Base-by-base conservation (phyloP, 2,329 filamentous ascomycete species). In the Thermoascus crustaceus region DNA sequence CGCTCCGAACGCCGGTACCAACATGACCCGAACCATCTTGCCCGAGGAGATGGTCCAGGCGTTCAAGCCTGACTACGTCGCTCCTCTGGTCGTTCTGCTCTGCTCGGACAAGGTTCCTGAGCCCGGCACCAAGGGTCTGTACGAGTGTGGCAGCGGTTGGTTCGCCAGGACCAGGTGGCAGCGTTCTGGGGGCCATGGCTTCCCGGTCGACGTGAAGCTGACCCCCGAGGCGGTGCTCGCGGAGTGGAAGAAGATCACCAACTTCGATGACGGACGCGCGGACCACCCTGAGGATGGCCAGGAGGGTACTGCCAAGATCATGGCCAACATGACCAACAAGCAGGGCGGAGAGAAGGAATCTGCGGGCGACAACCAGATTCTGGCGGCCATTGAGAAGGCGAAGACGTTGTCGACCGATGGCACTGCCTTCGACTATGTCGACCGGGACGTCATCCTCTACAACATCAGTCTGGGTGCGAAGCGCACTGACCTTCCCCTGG, bases 11-110 rank as follows among this genome's bases (percentile, higher is more conserved):
- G 91, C 91, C 24, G 91, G 91, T 51, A 98, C 91, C 29, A 80
- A 82, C 58, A 91, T 98, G 85, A 98, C 91, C 37, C 77, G 80
- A 49, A 89, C 85, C 33, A 85, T 98, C 60, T 76, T 98, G 72
- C 91, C 91, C 19, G 87, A 94, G 66, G 91, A 98, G 70, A 79
- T 96, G 69, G 88, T 98, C 11, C 88, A 96, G 70, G 89, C 91
- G 30, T 94, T 98, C 75, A 98, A 96, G 79, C 91, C 91, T 41
- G 89, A 96, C 58, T 96, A 94, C 66, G 88, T 98, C 61, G 91
- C 91, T 35, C 91, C 91, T 42, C 69, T 96, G 23, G 88, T 98
- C 34, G 78, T 89, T 37, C 78, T 88, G 27, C 82, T 98, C 39
- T 85, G 79, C 60, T 81, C 77, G 9, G 91, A 98, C 68, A 85